Evolutionary conservation across 2,329 filamentous ascomycete species (phyloP), one percentile per base, ranked within the genome.

Genomic region (Claviceps capensis): DNA sequence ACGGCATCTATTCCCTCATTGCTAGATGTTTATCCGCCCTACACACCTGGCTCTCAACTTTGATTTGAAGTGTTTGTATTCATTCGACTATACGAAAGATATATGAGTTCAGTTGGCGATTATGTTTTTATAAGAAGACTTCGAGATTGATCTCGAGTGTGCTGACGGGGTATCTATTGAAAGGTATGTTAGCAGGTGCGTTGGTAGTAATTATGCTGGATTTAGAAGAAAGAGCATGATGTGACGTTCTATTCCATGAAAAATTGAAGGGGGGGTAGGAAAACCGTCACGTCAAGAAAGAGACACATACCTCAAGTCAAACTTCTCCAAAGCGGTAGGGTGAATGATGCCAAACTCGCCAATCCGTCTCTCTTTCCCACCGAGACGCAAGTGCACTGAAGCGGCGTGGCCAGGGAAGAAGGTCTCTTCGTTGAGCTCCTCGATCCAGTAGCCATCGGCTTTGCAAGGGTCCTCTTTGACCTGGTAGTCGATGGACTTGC

Each of bases 261-360:
- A 42, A 2, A 30, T n/a, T 19, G 2, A 16, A 41, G 5, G 48
- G 14, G 11, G 17, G 13, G 16, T 11, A 11, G 26, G n/a, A 7
- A 11, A 34, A 34, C 9, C 9, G 30, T 4, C 9, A 34, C 4
- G 30, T 34, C 30, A 42, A 7, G 5, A 14, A 42, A 13, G 8
- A 9, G 8, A 22, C 13, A 67, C 76, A 63, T 69, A 88, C 78
- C 81, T 88, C 64, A 96, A 75, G 62, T 95, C 90, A 69, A 93
- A 96, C 63, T 94, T 93, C 66, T 95, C 88, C 62, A 97, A 73
- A 58, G 97, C 93, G 5, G 82, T 85, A 44, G 93, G 94, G 69
- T 98, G 91, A 65, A 98, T 70, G 59, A 98, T 91, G 62, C 93
- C 93, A 64, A 98, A 93, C 67, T 87, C 82, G 62, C 93, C 93